Base-by-base conservation (phyloP, 371 early-diverging fungal species). In the Caulochytrium protostelioides region DNA sequence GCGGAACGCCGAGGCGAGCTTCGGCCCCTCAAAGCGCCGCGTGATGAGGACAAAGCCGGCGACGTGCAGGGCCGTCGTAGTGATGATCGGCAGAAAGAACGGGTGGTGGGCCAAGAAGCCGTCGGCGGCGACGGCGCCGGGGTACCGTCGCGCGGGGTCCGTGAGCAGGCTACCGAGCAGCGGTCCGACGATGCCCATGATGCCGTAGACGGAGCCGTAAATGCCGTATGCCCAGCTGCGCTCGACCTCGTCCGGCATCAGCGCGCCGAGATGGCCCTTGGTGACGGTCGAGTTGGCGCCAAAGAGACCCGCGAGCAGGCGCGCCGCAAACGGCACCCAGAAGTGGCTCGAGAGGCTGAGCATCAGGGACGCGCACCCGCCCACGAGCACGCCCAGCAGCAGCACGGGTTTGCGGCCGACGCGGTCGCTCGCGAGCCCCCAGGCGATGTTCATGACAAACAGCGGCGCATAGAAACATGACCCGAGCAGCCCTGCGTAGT, bases 231-330 rank as follows among this genome's bases (percentile, higher is more conserved):
- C 55, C 51, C 50, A 52, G n/a, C 47, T 22, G 10, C 53, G 31
- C 4, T 35, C 46, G 2, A 13, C 25, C 23, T 47, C 46, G 15
- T 51, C 44, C 24, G 24, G 2, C 15, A 32, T 32, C 14, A 59
- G 35, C 22, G 51, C 54, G 6, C 58, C 58, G 26, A 24, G 8
- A 24, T 23, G 2, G 29, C 59, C 63, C 39, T 62, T 62, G 3
- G 51, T 51, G 10, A 62, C 52, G 2, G 59, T 62, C 13, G 55
- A 54, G 28, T 50, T 57, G 8, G 40, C 46, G 6, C 59, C 59
- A 47, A 56, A 62, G 12, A 54, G 25, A n/a, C 63, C 63, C 0
- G 63, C 59, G n/a, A 51, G n/a, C 13, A 62, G 33, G 9, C 63
- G 38, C 14, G 44, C 47, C 10, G 38, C 16, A 3, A 50, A 20